phyloP scores from a whole-genome alignment of 176 grass and related monocot species.

The Aegilops tauschii region DNA sequence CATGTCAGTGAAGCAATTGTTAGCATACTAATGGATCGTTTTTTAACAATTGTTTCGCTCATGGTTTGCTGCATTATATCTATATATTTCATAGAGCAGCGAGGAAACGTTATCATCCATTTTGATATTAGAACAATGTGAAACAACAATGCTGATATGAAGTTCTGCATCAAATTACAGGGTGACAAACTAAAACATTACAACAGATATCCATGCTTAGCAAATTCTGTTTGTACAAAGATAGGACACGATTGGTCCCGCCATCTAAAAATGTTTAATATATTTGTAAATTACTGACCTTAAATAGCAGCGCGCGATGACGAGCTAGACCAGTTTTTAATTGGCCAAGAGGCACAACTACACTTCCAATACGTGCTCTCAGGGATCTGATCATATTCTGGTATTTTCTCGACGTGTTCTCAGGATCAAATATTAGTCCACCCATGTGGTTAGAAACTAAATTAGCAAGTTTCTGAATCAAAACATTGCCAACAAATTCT shows the following conservation, averaged over 20 bases:
- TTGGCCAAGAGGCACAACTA: constrained; percentile 73
- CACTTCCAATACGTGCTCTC: constrained; percentile 51
- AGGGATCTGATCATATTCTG: constrained; percentile 59
- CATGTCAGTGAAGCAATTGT: background rate
- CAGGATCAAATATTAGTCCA: constrained; percentile 68
- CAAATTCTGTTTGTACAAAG: background rate
- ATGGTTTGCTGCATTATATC: background rate
- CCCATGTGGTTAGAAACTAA: constrained; percentile 92
- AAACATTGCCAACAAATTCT: constrained; percentile 52
- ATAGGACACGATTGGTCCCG: background rate
- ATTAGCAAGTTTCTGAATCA: constrained; percentile 76
- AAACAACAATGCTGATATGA: background rate
- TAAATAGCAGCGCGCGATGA: constrained; percentile 94
- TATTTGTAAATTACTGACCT: constrained; percentile 55
- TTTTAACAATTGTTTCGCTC: background rate
- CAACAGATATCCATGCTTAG: constrained; percentile 19
- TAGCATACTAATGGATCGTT: background rate
- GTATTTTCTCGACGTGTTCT: constrained; percentile 58
- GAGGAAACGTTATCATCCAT: background rate
- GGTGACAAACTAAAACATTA: constrained; percentile 19
- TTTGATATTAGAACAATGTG: constrained; percentile 1
- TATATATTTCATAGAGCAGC: background rate
- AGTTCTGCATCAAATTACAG: constrained; percentile 9
- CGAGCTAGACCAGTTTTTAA: constrained; percentile 86
- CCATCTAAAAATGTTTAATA: constrained; percentile 15